Evolutionary conservation across 176 grass and related monocot species (phyloP).

Genomic region (Carex kokanica): DNA sequence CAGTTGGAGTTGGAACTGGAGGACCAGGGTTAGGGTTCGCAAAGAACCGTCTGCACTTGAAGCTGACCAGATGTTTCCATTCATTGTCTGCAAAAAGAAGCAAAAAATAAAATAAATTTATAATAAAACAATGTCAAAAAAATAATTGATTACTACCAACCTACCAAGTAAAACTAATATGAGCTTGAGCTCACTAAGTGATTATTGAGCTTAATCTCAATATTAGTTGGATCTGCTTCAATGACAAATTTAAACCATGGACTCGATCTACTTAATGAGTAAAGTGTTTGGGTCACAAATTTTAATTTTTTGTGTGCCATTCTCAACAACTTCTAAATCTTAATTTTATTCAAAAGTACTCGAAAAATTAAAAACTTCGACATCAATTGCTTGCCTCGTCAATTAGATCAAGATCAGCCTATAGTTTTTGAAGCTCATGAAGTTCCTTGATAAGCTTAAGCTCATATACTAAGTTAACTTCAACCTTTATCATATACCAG

Average conservation of each 20-base stretch:
- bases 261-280: background rate
- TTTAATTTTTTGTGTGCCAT: background rate
- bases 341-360: background rate
- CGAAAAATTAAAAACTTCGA: background rate
- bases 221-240: background rate
- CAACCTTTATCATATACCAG: background rate
- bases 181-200: background rate
- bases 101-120: constrained; percentile 7
- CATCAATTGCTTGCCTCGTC: background rate
- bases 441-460: background rate
- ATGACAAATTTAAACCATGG: background rate
- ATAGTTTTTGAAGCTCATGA: background rate
- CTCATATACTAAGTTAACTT: background rate
- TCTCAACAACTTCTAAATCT: background rate
- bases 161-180: background rate
- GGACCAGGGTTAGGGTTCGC: constrained; percentile 67
- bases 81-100: constrained; percentile 60
- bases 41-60: constrained; percentile 47
- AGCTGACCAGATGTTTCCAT: constrained; percentile 76
- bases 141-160: background rate
- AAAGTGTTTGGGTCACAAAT: background rate
- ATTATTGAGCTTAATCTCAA: background rate
- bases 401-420: background rate
- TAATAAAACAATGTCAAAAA: background rate
- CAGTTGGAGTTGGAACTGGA: constrained; percentile 65